These are phyloP conservation scores for Penicillium turbatum DNA, from an alignment of 495 filamentous ascomycete species.

Conservation along the genomic window DNA sequence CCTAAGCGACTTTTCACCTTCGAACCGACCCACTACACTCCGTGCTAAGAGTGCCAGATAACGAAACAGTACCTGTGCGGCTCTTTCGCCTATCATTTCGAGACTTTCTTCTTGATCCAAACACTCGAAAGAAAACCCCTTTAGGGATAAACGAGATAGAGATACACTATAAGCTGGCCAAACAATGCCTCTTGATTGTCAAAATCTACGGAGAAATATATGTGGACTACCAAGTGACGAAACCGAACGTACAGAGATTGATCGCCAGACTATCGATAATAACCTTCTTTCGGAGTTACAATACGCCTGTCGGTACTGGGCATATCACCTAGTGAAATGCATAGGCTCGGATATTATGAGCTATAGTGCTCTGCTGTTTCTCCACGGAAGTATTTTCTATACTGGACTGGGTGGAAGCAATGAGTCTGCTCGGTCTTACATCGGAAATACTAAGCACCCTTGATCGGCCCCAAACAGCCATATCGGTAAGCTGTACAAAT, in stretches of 20 bases:
- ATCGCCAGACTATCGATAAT: constrained; percentile 12
- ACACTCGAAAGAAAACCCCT: too few relatives aligned
- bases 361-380: neutral
- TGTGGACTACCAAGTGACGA: constrained; percentile 15
- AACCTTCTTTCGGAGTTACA: constrained; percentile 24
- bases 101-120: constrained; percentile 1
- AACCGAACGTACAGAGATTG: constrained; percentile 26
- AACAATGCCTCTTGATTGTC: constrained; percentile 8
- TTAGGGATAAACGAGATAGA: neutral
- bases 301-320: constrained; percentile 46
- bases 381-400: constrained; percentile 36
- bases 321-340: constrained; percentile 28
- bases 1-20: neutral
- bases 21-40: neutral
- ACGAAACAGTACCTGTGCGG: neutral
- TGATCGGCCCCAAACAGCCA: too few relatives aligned
- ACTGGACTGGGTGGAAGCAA: constrained; percentile 44
- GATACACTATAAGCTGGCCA: neutral
- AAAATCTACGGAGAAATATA: constrained; percentile 23
- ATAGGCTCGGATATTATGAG: too few relatives aligned
- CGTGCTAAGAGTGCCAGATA: neutral
- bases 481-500: too few relatives aligned
- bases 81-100: neutral
- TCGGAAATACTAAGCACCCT: too few relatives aligned
- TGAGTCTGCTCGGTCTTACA: constrained; percentile 38